Evolutionary conservation across 164 flowering plant genomes (phyloP).

Genomic region (Magnolia officinalis): DNA sequence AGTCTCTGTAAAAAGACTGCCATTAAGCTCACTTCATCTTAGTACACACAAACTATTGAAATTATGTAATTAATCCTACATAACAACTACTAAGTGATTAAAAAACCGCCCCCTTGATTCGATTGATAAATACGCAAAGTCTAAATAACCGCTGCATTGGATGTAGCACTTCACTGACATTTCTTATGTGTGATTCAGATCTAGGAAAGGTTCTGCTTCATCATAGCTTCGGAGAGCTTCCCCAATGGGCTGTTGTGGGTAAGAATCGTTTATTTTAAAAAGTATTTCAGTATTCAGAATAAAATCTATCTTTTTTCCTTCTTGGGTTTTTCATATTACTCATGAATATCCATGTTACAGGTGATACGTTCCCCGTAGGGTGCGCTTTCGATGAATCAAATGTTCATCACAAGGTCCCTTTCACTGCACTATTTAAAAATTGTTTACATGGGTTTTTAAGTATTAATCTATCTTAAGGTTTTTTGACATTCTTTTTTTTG

Average conservation of each 20-base stretch:
- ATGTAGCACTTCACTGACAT: not conserved
- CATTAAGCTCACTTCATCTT: no score
- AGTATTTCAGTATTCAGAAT: not conserved
- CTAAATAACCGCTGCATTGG: no score
- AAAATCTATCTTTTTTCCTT: not conserved
- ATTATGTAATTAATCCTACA: no score
- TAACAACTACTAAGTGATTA: no score
- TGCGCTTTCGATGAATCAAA: slow-evolving; percentile 68
- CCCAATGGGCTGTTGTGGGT: slow-evolving; percentile 50
- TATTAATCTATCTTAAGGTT: not conserved
- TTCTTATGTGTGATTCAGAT: slow-evolving; percentile 19
- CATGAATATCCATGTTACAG: slow-evolving; percentile 20
- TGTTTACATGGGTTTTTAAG: not conserved
- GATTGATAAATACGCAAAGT: no score
- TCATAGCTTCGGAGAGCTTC: slow-evolving; percentile 29
- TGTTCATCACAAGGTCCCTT: slow-evolving; percentile 59
- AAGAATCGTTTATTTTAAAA: not conserved
- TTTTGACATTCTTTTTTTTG: not conserved
- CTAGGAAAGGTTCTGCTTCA: slow-evolving; percentile 42
- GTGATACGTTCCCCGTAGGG: slow-evolving; percentile 83
- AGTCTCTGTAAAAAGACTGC: no score
- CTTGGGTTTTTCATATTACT: not conserved
- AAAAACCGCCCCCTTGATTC: no score
- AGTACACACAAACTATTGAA: no score
- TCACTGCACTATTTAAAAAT: not conserved